Evolutionary conservation across 2,329 filamentous ascomycete species (phyloP).

Genomic region (Pseudogymnoascus destructans): DNA sequence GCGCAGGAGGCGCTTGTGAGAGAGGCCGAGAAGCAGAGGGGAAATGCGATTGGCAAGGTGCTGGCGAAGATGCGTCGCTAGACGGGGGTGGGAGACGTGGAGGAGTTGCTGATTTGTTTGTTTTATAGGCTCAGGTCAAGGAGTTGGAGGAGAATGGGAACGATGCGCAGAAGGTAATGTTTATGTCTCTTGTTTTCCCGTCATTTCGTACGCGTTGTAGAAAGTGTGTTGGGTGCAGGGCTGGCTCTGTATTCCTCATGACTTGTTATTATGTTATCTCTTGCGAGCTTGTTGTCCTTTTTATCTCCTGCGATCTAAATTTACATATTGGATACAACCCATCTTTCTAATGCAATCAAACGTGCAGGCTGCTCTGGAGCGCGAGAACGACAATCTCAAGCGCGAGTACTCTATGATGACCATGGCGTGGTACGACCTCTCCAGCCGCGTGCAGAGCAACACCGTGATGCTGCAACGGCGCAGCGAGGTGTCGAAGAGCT

Average conservation of each 20-base stretch:
- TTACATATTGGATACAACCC: not conserved
- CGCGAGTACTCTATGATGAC: slow-evolving; percentile 68
- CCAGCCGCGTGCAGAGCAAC: slow-evolving; percentile 67
- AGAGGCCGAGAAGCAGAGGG: not conserved
- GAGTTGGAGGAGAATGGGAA: slow-evolving; percentile 9
- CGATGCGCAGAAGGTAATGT: slow-evolving; percentile 9
- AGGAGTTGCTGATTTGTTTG: not conserved
- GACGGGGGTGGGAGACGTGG: not conserved
- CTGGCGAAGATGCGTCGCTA: not conserved
- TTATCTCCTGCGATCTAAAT: not conserved
- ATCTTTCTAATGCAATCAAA: not conserved
- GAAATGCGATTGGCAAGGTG: not conserved
- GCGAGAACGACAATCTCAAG: slow-evolving; percentile 43
- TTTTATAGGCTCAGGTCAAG: not conserved
- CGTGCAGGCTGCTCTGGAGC: not conserved
- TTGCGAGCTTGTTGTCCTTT: not conserved
- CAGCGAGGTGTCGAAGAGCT: slow-evolving; percentile 64
- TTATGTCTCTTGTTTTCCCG: not conserved
- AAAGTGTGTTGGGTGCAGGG: not conserved
- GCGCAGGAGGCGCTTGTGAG: not conserved
- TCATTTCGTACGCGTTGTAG: not conserved
- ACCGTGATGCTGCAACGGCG: slow-evolving; percentile 65
- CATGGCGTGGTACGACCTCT: slow-evolving; percentile 78
- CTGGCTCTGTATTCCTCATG: not conserved
- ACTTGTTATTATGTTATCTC: not conserved